Conservation (phyloP, 768 basidiomycete genomes). For the Hericium rajendrae region DNA sequence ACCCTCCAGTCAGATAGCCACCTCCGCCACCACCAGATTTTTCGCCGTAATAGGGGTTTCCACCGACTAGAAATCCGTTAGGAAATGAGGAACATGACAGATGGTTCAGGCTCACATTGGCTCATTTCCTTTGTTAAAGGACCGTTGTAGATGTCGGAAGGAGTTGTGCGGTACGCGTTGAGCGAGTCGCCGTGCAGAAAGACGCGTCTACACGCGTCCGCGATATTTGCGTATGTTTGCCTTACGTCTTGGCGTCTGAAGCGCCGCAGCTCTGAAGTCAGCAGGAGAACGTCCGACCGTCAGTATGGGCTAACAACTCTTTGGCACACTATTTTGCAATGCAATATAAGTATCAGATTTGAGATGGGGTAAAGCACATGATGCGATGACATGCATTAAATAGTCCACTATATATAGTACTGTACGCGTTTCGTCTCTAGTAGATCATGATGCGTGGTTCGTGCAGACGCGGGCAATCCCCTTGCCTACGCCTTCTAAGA, state of each 20-base stretch:
- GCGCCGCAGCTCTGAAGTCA: not conserved
- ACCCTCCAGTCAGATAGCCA: constrained; percentile 50
- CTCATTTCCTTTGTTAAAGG: constrained; percentile 25
- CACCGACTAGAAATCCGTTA: constrained; percentile 13
- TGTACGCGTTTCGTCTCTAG: not conserved
- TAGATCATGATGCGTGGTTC: constrained; percentile 18
- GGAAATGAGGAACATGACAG: no score
- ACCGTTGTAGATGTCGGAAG: not conserved
- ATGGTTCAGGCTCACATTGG: constrained; percentile 29
- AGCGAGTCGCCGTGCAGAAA: not conserved
- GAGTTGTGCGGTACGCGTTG: not conserved
- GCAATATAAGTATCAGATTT: no score
- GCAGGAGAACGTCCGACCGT: not conserved
- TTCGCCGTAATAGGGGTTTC: constrained; percentile 32
- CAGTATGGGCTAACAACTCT: not conserved
- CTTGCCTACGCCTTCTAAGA: constrained; percentile 62
- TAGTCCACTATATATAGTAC: not conserved
- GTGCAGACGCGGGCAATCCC: constrained; percentile 49
- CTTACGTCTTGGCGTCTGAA: not conserved
- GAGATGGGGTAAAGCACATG: not conserved
- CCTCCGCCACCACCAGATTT: constrained; percentile 43
- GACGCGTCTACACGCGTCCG: constrained; percentile 4
- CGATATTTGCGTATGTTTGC: constrained; percentile 13
- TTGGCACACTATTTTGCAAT: not conserved
- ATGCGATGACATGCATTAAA: not conserved